phyloP scores from a whole-genome alignment of 352 stramenopile species.

The Globisporangium acanthophoron region DNA sequence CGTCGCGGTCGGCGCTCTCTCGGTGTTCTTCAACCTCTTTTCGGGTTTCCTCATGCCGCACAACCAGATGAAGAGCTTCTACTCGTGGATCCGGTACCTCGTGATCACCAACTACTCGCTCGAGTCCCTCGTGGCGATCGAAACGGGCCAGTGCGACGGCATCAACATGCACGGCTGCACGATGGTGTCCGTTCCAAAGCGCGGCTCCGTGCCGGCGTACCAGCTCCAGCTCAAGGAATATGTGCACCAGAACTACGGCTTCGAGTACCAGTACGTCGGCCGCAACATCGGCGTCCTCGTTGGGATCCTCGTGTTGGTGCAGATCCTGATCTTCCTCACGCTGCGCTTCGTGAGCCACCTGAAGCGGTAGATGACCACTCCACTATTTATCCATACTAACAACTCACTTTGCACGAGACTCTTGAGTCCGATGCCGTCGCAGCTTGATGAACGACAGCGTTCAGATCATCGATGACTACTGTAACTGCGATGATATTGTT shows the following conservation, averaged over 20 bases:
- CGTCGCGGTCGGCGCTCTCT: slow-evolving; percentile 38
- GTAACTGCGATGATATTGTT: too few species aligned
- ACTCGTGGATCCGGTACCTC: slow-evolving; percentile 25
- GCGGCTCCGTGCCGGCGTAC: background rate
- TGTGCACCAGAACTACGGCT: slow-evolving; percentile 19
- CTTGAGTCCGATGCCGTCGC: too few species aligned
- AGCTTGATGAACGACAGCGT: too few species aligned
- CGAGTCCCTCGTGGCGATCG: slow-evolving; percentile 9
- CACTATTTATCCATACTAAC: too few species aligned
- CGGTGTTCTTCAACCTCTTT: slow-evolving; percentile 45
- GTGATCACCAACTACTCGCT: slow-evolving; percentile 24
- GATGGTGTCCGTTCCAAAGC: background rate
- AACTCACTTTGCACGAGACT: too few species aligned
- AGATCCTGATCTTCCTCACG: slow-evolving; percentile 37
- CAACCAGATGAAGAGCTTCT: slow-evolving; percentile 16
- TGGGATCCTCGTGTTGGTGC: slow-evolving; percentile 23
- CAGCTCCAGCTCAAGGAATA: slow-evolving; percentile 10
- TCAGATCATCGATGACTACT: too few species aligned
- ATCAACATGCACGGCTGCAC: slow-evolving; percentile 3
- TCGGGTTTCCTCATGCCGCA: slow-evolving; percentile 24
- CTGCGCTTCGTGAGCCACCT: slow-evolving; percentile 47
- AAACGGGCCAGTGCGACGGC: slow-evolving; percentile 8
- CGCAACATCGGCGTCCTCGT: slow-evolving; percentile 21
- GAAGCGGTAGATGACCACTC: too few species aligned
- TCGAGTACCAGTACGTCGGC: slow-evolving; percentile 17